Conservation (phyloP, 768 basidiomycete species). For the Mycena metata region DNA sequence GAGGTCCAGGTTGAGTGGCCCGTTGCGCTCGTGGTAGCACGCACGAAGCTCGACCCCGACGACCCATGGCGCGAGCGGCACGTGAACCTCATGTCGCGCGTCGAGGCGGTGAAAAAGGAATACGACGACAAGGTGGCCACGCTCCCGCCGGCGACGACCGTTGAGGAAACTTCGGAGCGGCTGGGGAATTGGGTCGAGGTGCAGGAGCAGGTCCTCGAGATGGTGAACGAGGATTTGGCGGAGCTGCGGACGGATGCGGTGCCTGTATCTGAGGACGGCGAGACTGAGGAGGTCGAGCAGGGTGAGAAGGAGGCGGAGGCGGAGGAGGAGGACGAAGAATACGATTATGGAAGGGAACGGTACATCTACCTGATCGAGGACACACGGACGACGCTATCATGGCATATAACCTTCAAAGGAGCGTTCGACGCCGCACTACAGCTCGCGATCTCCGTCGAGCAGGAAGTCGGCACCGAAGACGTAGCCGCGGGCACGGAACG, state of each 20-base stretch:
- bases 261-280: neutral
- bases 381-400: conserved; percentile 11
- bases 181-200: conserved; percentile 27
- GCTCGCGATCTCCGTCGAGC: conserved; percentile 11
- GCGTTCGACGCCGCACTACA: conserved; percentile 30
- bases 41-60: conserved; percentile 33
- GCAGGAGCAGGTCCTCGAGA: conserved; percentile 25
- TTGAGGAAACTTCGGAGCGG: conserved; percentile 15
- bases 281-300: neutral
- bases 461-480: conserved; percentile 18
- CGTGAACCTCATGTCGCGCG: neutral
- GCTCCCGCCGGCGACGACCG: neutral
- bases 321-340: neutral
- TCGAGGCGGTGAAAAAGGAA: neutral
- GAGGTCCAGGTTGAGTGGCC: conserved; percentile 63
- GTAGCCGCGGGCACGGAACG: neutral
- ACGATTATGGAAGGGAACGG: conserved; percentile 14
- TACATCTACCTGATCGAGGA: conserved; percentile 22
- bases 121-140: neutral
- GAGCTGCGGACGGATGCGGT: neutral
- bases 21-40: conserved; percentile 29
- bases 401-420: conserved; percentile 31
- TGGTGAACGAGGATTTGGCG: conserved; percentile 13
- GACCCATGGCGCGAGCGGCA: conserved; percentile 30
- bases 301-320: neutral